Evolutionary conservation across 2,329 filamentous ascomycete species (phyloP).

Genomic region (Chlorencoelia australis): DNA sequence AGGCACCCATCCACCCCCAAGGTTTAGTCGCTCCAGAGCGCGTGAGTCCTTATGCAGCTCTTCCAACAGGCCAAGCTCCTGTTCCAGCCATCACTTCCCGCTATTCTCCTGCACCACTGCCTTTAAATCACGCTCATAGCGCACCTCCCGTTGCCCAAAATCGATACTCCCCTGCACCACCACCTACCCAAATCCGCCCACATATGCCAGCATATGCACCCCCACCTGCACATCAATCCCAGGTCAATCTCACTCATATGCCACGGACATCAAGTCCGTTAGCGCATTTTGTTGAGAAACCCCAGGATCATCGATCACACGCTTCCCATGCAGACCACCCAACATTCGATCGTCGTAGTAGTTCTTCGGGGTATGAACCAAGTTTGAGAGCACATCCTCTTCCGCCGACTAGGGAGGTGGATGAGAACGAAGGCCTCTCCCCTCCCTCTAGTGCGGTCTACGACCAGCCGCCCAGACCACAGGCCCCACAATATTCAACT

Average conservation of each 20-base stretch:
- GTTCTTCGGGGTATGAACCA: conserved; percentile 43
- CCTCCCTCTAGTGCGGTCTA: conserved; percentile 20
- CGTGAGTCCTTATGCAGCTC: conserved; percentile 25
- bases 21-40: conserved; percentile 25
- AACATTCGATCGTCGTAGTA: conserved; percentile 39
- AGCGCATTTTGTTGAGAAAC: conserved; percentile 50
- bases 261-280: conserved; percentile 57
- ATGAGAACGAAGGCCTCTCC: conserved; percentile 40
- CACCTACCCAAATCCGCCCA: conserved; percentile 14
- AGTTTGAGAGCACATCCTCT: conserved; percentile 41
- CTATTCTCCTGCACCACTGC: conserved; percentile 50
- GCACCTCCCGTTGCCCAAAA: conserved; percentile 27
- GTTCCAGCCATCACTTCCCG: conserved; percentile 32
- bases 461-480: conserved; percentile 13
- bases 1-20: conserved; percentile 11
- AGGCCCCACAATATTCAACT: conserved; percentile 32
- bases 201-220: conserved; percentile 16
- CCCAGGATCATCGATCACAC: conserved; percentile 17
- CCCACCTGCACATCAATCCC: conserved; percentile 26
- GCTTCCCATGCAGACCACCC: conserved; percentile 27
- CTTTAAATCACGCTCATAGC: conserved; percentile 32
- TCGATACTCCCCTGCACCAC: conserved; percentile 33
- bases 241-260: conserved; percentile 40
- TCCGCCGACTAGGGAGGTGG: conserved; percentile 51
- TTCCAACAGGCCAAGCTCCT: conserved; percentile 15